A percentile compares a stretch with the other conserved stretches of the same genome.
These are phyloP conservation scores for Beverwykella pulmonaria DNA, from an alignment of 495 filamentous ascomycete species.

Conservation along the genomic window DNA sequence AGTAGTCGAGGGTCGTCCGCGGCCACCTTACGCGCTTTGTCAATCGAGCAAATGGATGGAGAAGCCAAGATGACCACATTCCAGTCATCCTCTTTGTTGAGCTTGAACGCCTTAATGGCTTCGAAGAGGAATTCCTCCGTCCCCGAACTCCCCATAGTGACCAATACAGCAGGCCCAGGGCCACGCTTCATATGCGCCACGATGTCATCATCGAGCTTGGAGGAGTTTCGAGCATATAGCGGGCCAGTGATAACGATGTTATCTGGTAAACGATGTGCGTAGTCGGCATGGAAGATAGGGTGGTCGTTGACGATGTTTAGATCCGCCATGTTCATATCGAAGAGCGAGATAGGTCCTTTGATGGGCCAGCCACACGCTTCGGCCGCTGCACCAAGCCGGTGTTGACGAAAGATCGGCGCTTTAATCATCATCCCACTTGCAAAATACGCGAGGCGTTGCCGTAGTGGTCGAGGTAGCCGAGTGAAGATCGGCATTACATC, in stretches of 20 bases:
- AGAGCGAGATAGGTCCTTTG: slow-evolving; percentile 30
- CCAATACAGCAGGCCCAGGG: slow-evolving; percentile 25
- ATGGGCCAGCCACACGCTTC: slow-evolving; percentile 23
- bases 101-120: slow-evolving; percentile 31
- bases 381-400: slow-evolving; percentile 26
- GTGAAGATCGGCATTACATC: slow-evolving; percentile 34
- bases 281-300: slow-evolving; percentile 35
- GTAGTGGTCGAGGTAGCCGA: slow-evolving; percentile 25
- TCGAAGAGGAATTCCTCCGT: slow-evolving; percentile 37
- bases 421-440: slow-evolving; percentile 20
- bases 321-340: slow-evolving; percentile 39
- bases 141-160: slow-evolving; percentile 39
- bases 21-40: slow-evolving; percentile 22
- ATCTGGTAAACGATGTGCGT: slow-evolving; percentile 19
- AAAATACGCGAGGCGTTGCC: slow-evolving; percentile 20
- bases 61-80: slow-evolving; percentile 39
- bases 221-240: slow-evolving; percentile 28
- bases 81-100: slow-evolving; percentile 30
- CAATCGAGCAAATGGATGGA: slow-evolving; percentile 32
- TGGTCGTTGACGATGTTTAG: slow-evolving; percentile 40
- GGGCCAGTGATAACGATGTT: slow-evolving; percentile 38
- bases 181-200: slow-evolving; percentile 20
- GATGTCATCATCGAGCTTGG: slow-evolving; percentile 34
- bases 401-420: slow-evolving; percentile 28
- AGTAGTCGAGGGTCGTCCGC: slow-evolving; percentile 29